phyloP scores from a whole-genome alignment of 352 stramenopile species.

The Phytophthora meadii region DNA sequence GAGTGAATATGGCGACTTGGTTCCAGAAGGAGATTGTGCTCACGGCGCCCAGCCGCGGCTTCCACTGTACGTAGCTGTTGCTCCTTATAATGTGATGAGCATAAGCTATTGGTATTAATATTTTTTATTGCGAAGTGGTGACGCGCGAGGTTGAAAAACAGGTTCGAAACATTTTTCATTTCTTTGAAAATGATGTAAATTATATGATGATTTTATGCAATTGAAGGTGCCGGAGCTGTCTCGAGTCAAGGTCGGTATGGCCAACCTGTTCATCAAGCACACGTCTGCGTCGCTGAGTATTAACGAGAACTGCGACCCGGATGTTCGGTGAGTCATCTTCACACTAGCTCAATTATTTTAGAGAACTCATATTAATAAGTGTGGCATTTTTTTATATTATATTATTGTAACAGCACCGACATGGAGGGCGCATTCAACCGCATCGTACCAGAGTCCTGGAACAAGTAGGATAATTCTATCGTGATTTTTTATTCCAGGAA shows the following conservation, averaged over 20 bases:
- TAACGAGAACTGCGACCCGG: constrained; percentile 96
- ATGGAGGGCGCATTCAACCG: constrained; percentile 96
- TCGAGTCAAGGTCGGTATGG: constrained; percentile 93
- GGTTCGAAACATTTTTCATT: constrained; percentile 32
- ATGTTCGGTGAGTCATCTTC: constrained; percentile 80
- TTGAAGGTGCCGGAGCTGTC: constrained; percentile 63
- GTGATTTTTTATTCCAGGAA: neutral
- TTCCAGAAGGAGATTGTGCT: constrained; percentile 90
- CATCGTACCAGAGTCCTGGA: constrained; percentile 91
- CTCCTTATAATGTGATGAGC: neutral
- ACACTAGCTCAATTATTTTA: neutral
- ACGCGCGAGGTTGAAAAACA: constrained; percentile 86
- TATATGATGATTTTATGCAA: neutral
- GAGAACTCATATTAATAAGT: neutral
- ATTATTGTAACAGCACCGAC: constrained; percentile 68
- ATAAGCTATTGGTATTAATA: too few species aligned
- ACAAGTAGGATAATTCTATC: constrained; percentile 50
- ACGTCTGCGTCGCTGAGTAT: constrained; percentile 96
- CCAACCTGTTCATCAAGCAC: constrained; percentile 96
- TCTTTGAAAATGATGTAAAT: neutral
- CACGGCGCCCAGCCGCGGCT: constrained; percentile 78
- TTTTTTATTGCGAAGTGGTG: constrained; percentile 56
- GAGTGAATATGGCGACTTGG: constrained; percentile 63
- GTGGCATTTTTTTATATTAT: neutral
- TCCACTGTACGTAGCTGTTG: constrained; percentile 65